Evolutionary conservation across 306 rosid species (phyloP).

Genomic region (Inga leiocalycina): DNA sequence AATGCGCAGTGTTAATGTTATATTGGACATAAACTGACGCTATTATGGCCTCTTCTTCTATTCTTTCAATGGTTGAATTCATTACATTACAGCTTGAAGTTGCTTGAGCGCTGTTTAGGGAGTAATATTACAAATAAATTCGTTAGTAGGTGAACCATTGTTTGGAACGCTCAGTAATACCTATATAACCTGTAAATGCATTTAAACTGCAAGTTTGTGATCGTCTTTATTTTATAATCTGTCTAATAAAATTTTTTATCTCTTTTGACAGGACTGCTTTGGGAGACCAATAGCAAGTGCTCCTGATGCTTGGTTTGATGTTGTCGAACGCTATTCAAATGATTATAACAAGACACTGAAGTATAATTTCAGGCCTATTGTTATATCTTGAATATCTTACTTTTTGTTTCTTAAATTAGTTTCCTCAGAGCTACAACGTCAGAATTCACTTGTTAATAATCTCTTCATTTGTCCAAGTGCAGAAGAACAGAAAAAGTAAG

Average conservation of each 20-base stretch:
- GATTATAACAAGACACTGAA: constrained; percentile 72
- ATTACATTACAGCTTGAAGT: neutral
- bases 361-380: constrained; percentile 16
- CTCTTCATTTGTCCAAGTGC: constrained; percentile 19
- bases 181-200: neutral
- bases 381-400: neutral
- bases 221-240: neutral
- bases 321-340: constrained; percentile 69
- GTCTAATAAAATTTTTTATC: neutral
- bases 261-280: constrained; percentile 66
- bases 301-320: constrained; percentile 84
- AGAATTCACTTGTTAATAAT: neutral
- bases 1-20: neutral
- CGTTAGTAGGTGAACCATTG: neutral
- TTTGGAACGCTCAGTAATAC: neutral
- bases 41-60: neutral
- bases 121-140: neutral
- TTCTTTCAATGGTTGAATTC: neutral
- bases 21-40: neutral
- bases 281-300: constrained; percentile 75
- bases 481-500: constrained; percentile 57
- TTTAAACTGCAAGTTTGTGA: neutral
- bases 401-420: neutral
- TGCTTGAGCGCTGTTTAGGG: neutral
- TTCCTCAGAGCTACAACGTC: neutral